Evolutionary conservation across 2,329 filamentous ascomycete genomes (phyloP).

Genomic region (Alternaria arbusti): DNA sequence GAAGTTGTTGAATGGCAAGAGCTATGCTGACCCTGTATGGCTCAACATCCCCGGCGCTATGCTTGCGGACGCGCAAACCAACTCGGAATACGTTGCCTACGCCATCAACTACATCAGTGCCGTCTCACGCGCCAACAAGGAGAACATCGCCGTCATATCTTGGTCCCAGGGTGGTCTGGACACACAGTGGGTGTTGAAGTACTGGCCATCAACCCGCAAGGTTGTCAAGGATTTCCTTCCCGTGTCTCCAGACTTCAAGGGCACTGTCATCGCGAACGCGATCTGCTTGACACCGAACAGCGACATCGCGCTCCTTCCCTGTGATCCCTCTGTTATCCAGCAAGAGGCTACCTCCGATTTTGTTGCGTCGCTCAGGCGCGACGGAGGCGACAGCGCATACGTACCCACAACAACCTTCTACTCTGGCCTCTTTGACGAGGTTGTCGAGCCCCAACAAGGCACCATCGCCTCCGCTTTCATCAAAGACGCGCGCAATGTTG

Average conservation of each 20-base stretch:
- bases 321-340: conserved; percentile 54
- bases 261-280: conserved; percentile 50
- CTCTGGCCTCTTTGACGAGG: conserved; percentile 56
- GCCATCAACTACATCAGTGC: conserved; percentile 62
- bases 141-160: conserved; percentile 26
- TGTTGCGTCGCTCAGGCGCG: conserved; percentile 51
- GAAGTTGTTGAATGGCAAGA: conserved; percentile 51
- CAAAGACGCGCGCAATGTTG: conserved; percentile 52
- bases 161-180: conserved; percentile 64
- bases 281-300: conserved; percentile 25
- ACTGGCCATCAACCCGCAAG: conserved; percentile 60
- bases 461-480: conserved; percentile 56
- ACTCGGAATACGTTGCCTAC: conserved; percentile 63
- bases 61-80: conserved; percentile 58
- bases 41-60: conserved; percentile 60
- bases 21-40: conserved; percentile 54
- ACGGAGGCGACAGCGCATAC: conserved; percentile 60
- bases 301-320: conserved; percentile 33
- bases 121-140: conserved; percentile 32
- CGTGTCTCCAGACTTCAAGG: conserved; percentile 61
- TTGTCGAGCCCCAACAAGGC: conserved; percentile 60
- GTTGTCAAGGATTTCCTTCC: conserved; percentile 59
- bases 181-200: conserved; percentile 65
- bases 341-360: conserved; percentile 56
- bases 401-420: conserved; percentile 63